phyloP scores from a whole-genome alignment of 805 yeast genomes.

The Kuraishia molischiana region DNA sequence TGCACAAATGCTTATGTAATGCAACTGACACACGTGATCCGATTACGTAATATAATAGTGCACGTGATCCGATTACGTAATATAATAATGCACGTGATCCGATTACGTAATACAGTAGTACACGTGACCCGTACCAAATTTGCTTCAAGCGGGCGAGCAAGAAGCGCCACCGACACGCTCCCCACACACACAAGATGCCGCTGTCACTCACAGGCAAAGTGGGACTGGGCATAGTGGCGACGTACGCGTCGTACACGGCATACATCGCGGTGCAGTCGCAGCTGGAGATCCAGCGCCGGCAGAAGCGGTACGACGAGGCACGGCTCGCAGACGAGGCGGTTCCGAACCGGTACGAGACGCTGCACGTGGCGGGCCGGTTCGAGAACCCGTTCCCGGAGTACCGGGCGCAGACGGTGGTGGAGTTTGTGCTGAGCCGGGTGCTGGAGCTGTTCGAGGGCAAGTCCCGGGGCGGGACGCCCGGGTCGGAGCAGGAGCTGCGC shows the following conservation, averaged over 20 bases:
- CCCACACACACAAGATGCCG: too few relatives aligned
- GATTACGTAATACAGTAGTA: too few relatives aligned
- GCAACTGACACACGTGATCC: too few relatives aligned
- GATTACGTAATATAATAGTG: too few relatives aligned
- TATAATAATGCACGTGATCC: too few relatives aligned
- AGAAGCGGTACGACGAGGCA: slow-evolving; percentile 9
- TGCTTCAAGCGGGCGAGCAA: too few relatives aligned
- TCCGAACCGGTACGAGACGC: slow-evolving; percentile 27
- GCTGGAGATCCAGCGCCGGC: slow-evolving; percentile 38
- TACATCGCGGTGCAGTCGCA: slow-evolving; percentile 49
- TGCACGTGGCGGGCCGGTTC: slow-evolving; percentile 64
- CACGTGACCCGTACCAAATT: too few relatives aligned
- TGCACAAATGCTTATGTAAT: too few relatives aligned
- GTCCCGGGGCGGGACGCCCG: slow-evolving; percentile 52
- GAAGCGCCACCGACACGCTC: too few relatives aligned
- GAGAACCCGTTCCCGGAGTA: slow-evolving; percentile 90
- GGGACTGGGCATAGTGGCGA: slow-evolving; percentile 31
- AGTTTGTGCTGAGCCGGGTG: slow-evolving; percentile 66
- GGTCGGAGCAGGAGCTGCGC: slow-evolving; percentile 33
- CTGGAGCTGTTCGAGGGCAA: slow-evolving; percentile 56
- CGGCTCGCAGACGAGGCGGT: slow-evolving; percentile 5
- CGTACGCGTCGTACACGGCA: slow-evolving; percentile 59
- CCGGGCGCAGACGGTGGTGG: slow-evolving; percentile 81
- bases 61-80: too few relatives aligned
- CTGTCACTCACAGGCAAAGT: slow-evolving; percentile 22